phyloP scores from a whole-genome alignment of 768 basidiomycete species.

The Podaxis sp. region DNA sequence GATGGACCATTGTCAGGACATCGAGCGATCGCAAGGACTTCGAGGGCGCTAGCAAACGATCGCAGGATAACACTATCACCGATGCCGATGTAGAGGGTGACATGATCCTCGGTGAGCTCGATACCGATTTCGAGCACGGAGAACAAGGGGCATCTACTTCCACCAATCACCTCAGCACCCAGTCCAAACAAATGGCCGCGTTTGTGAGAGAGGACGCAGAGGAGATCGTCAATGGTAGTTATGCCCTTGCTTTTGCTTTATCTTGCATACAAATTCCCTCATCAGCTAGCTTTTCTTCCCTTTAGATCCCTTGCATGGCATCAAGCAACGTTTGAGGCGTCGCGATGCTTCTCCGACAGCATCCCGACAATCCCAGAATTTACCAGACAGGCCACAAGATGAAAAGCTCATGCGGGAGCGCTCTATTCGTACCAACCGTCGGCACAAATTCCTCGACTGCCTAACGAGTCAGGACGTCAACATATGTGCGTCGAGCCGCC shows the following conservation, averaged over 20 bases:
- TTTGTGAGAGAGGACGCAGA: constrained; percentile 66
- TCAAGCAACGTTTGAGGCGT: constrained; percentile 44
- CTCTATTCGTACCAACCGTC: constrained; percentile 76
- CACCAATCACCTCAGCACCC: constrained; percentile 32
- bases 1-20: constrained; percentile 76
- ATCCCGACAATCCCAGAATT: constrained; percentile 22
- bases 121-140: constrained; percentile 45
- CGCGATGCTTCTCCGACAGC: constrained; percentile 33
- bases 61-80: constrained; percentile 31
- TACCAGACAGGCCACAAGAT: constrained; percentile 26
- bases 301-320: constrained; percentile 60
- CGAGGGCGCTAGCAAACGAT: constrained; percentile 19
- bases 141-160: constrained; percentile 23
- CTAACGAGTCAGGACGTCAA: constrained; percentile 76
- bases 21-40: constrained; percentile 22
- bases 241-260: constrained; percentile 8
- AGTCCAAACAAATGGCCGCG: constrained; percentile 44
- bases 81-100: constrained; percentile 75
- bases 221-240: constrained; percentile 75
- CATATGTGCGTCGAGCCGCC: constrained; percentile 56
- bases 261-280: constrained; percentile 16
- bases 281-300: constrained; percentile 27
- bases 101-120: constrained; percentile 77
- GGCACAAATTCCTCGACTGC: constrained; percentile 81
- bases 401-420: constrained; percentile 69